Conservation (phyloP, 75 land plant genomes). For the Picea sitchensis region DNA sequence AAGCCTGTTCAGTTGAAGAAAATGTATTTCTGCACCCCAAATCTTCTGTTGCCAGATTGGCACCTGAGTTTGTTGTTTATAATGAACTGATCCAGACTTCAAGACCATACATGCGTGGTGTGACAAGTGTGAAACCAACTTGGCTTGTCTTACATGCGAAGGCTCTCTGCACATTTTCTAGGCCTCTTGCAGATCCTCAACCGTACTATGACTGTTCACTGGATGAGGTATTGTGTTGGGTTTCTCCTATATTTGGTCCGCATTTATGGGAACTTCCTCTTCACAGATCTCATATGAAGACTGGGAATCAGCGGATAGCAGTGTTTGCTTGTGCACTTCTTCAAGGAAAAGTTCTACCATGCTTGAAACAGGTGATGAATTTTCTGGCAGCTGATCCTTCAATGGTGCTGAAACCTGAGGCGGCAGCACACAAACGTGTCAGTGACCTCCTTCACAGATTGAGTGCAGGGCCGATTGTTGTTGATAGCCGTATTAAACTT, state of each 20-base stretch:
- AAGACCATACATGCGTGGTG: slow-evolving; percentile 83
- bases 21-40: slow-evolving; percentile 67
- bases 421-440: slow-evolving; percentile 63
- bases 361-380: slow-evolving; percentile 35
- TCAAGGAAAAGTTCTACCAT: slow-evolving; percentile 83
- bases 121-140: slow-evolving; percentile 60
- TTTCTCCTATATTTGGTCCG: slow-evolving; percentile 73
- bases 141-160: slow-evolving; percentile 75
- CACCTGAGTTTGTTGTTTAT: slow-evolving; percentile 87
- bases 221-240: slow-evolving; percentile 72
- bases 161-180: slow-evolving; percentile 76
- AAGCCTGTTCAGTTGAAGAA: slow-evolving; percentile 61
- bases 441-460: slow-evolving; percentile 62
- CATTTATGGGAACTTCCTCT: slow-evolving; percentile 85
- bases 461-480: slow-evolving; percentile 22
- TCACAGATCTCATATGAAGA: slow-evolving; percentile 41
- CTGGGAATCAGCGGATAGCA: slow-evolving; percentile 33
- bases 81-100: slow-evolving; percentile 66
- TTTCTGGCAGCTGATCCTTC: slow-evolving; percentile 65
- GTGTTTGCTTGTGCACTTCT: slow-evolving; percentile 85
- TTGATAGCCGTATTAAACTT: slow-evolving; percentile 59
- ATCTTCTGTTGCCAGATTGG: slow-evolving; percentile 57
- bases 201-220: slow-evolving; percentile 69
- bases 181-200: slow-evolving; percentile 72
- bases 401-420: slow-evolving; percentile 55